A percentile compares a stretch with the other conserved stretches of the same genome.
phyloP scores from a whole-genome alignment of 1,284 basidiomycete genomes.

The Austroboletus olivaceoglutinosus region DNA sequence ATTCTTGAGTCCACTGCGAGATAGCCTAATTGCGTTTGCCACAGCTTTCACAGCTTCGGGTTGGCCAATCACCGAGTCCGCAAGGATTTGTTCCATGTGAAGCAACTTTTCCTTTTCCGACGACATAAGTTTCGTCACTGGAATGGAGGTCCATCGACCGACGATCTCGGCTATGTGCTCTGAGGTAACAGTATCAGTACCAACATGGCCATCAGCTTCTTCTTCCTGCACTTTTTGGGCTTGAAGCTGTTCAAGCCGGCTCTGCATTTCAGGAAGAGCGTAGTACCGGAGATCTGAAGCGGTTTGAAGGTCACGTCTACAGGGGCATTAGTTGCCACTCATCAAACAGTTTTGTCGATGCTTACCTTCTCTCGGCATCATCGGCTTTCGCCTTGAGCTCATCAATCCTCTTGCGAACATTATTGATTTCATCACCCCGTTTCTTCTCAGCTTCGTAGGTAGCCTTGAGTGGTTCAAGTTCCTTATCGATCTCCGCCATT shows the following conservation, averaged over 20 bases:
- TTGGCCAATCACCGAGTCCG: conserved; percentile 81
- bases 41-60: conserved; percentile 86
- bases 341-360: conserved; percentile 5
- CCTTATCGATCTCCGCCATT: conserved; percentile 85
- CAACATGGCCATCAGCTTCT: conserved; percentile 52
- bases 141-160: conserved; percentile 87
- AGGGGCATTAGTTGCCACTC: not conserved
- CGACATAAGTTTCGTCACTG: conserved; percentile 83
- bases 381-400: conserved; percentile 92
- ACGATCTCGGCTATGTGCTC: conserved; percentile 94
- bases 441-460: conserved; percentile 90
- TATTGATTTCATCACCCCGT: conserved; percentile 83
- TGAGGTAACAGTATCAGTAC: conserved; percentile 78
- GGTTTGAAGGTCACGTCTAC: conserved; percentile 75
- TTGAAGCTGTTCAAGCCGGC: conserved; percentile 69
- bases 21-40: conserved; percentile 88
- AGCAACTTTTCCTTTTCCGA: conserved; percentile 92
- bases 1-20: conserved; percentile 85
- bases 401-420: conserved; percentile 82
- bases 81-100: conserved; percentile 68
- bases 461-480: conserved; percentile 85
- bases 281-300: conserved; percentile 92
- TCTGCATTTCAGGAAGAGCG: conserved; percentile 89
- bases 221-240: conserved; percentile 73
- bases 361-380: conserved; percentile 86